phyloP scores from a whole-genome alignment of 176 grass and related monocot genomes.

The Zizania latifolia region DNA sequence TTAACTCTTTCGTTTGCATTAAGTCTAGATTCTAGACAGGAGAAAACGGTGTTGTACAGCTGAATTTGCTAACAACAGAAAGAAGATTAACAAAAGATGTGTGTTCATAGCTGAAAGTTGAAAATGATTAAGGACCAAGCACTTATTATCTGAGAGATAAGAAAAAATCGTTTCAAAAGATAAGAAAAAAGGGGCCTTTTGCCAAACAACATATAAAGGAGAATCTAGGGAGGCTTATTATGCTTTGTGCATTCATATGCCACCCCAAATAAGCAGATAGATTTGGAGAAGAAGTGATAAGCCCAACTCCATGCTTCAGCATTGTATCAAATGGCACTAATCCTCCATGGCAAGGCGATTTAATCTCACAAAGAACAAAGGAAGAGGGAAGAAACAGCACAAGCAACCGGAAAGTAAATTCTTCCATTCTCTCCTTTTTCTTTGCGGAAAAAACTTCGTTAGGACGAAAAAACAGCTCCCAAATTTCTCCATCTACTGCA shows the following conservation, averaged over 20 bases:
- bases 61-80: neutral
- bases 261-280: neutral
- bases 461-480: neutral
- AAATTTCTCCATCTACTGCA: neutral
- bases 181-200: neutral
- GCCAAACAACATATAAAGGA: neutral
- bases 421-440: neutral
- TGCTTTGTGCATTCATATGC: neutral
- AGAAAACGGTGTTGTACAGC: neutral
- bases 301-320: neutral
- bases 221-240: neutral
- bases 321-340: neutral
- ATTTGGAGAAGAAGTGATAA: neutral
- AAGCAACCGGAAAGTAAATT: neutral
- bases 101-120: neutral
- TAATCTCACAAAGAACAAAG: neutral
- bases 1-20: neutral
- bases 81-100: neutral
- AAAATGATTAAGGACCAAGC: slow-evolving; percentile 2
- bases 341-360: neutral
- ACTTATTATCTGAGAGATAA: neutral
- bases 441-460: neutral
- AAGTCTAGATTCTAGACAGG: neutral
- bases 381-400: neutral
- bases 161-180: too few relatives aligned